phyloP scores from a whole-genome alignment of 768 basidiomycete species.

The Lactifluus echinatus region DNA sequence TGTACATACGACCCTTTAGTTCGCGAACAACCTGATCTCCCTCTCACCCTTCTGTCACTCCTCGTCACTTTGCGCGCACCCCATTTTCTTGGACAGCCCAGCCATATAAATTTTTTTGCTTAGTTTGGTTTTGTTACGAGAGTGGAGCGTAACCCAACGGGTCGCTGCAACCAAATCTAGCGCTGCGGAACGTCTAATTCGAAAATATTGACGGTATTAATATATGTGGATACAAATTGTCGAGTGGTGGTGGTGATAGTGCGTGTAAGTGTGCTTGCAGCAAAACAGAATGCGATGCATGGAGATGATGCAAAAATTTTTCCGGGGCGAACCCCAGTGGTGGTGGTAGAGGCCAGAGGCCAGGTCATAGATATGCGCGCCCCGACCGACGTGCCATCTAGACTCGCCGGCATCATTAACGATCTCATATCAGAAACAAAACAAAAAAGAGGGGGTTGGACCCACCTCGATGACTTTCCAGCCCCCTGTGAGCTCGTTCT shows the following conservation, averaged over 20 bases:
- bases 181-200: slow-evolving; percentile 4
- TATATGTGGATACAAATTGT: slow-evolving; percentile 15
- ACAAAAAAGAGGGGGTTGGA: slow-evolving; percentile 8
- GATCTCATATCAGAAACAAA: background rate
- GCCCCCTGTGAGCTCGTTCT: slow-evolving; percentile 89
- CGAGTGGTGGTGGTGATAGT: slow-evolving; percentile 12
- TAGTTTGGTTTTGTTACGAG: background rate
- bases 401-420: slow-evolving; percentile 4
- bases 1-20: background rate
- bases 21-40: no score
- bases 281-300: slow-evolving; percentile 7
- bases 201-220: slow-evolving; percentile 6
- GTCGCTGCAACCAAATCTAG: background rate
- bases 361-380: slow-evolving; percentile 37
- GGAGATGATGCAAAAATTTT: background rate
- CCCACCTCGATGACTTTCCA: slow-evolving; percentile 96
- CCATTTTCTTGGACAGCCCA: background rate
- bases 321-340: background rate
- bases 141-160: background rate
- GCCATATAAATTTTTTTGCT: background rate
- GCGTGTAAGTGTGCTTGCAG: slow-evolving; percentile 5
- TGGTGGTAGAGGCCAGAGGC: background rate
- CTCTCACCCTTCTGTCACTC: background rate
- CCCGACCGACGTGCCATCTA: slow-evolving; percentile 47
- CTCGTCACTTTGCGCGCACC: background rate